These are phyloP conservation scores for Neurospora sp. DNA, from an alignment of 495 filamentous ascomycete genomes.

Conservation along the genomic window DNA sequence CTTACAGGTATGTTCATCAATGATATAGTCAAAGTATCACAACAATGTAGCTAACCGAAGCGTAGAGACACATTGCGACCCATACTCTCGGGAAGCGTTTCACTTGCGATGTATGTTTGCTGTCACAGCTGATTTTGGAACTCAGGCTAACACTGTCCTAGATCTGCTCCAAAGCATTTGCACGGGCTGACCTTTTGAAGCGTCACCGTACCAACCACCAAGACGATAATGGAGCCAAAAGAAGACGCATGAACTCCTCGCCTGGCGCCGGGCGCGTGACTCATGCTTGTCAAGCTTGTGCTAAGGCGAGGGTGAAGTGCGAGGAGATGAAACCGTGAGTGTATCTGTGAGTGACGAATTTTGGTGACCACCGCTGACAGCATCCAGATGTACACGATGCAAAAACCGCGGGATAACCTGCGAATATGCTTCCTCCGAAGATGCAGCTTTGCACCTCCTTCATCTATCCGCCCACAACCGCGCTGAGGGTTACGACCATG, in stretches of 20 bases:
- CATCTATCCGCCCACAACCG: constrained; percentile 19
- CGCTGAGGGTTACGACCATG: constrained; percentile 1
- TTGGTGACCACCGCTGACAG: neutral
- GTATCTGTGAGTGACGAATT: neutral
- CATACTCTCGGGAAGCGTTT: constrained; percentile 49
- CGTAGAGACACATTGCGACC: constrained; percentile 43
- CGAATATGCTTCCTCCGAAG: constrained; percentile 33
- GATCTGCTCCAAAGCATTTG: constrained; percentile 45
- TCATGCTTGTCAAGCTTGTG: constrained; percentile 44
- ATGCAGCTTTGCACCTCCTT: constrained; percentile 24
- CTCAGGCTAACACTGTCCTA: constrained; percentile 12
- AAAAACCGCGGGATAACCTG: constrained; percentile 34
- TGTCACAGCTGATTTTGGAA: no score
- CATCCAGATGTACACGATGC: constrained; percentile 34
- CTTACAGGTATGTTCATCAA: constrained; percentile 22
- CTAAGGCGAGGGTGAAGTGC: constrained; percentile 44
- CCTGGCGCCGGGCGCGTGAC: constrained; percentile 42
- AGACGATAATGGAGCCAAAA: constrained; percentile 31
- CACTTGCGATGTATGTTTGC: constrained; percentile 19
- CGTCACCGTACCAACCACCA: constrained; percentile 44
- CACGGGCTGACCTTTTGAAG: constrained; percentile 44
- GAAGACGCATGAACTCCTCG: constrained; percentile 33
- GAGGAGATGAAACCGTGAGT: constrained; percentile 34
- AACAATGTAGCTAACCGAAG: neutral
- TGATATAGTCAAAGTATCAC: neutral